These are phyloP conservation scores for Monilinia polystroma DNA, from an alignment of 2,329 filamentous ascomycete genomes.

Conservation along the genomic window DNA sequence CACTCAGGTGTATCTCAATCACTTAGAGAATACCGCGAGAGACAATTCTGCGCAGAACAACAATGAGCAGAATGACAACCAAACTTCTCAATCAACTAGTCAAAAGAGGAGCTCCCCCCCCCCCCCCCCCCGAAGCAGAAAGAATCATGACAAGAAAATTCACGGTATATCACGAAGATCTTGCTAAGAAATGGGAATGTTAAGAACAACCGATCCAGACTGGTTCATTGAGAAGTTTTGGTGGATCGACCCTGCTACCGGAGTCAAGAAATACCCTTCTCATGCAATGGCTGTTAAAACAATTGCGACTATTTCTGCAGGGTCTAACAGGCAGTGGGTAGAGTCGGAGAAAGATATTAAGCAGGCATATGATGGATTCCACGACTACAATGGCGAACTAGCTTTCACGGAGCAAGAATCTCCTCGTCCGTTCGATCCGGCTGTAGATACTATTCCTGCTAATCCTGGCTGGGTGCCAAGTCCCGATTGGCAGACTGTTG, in stretches of 20 bases:
- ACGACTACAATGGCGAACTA: background rate
- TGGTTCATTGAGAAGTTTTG: background rate
- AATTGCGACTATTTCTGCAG: background rate
- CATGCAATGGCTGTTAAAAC: background rate
- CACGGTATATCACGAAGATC: background rate
- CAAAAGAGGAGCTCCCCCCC: too few species aligned
- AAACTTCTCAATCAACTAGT: too few species aligned
- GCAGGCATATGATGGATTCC: conserved; percentile 6
- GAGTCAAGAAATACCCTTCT: background rate
- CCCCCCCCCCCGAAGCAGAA: too few species aligned
- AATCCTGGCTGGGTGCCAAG: background rate
- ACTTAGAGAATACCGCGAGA: too few species aligned
- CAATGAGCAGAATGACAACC: background rate
- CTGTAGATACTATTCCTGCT: background rate
- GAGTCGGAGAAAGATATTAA: background rate
- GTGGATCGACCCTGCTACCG: background rate
- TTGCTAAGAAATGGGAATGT: background rate
- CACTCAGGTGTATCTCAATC: background rate
- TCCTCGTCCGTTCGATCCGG: conserved; percentile 1
- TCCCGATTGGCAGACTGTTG: background rate
- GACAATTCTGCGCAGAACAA: background rate
- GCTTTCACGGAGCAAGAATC: background rate
- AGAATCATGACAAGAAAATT: background rate
- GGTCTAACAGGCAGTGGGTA: background rate
- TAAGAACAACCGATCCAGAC: background rate